Evolutionary conservation across 1,284 basidiomycete species (phyloP), one percentile per base, ranked within the genome.

Genomic region (Mixia osmundae): DNA sequence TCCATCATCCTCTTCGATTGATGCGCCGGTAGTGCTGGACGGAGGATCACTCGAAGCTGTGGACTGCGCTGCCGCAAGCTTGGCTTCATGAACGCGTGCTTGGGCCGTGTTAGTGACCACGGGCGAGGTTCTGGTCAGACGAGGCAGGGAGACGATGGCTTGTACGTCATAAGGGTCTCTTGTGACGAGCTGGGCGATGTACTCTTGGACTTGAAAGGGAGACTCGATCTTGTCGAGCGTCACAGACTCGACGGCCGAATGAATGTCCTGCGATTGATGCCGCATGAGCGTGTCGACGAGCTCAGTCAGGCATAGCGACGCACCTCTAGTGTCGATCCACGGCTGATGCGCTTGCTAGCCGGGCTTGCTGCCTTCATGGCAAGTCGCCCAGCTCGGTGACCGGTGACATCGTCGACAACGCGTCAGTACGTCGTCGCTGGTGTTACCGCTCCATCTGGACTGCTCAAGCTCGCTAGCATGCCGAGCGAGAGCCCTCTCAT

Each of bases 191-290:
- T 80, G 64, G 1, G 79, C 73, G 35, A 97, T 78, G 57, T 87
- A 94, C 54, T 95, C 85, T 51, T 94, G 83, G 3, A 91, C 65
- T 54, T 89, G 82, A 54, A 91, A 91, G 0, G 83, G 77, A 48
- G 78, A 83, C 57, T 89, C 76, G 18, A 87, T 38, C 18, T 28
- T 26, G 21, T 25, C 30, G 16, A n/a, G n/a, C n/a, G n/a, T n/a
- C n/a, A n/a, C n/a, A n/a, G n/a, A n/a, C n/a, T n/a, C n/a, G n/a
- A n/a, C n/a, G n/a, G n/a, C n/a, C n/a, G n/a, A n/a, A n/a, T n/a
- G n/a, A n/a, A n/a, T n/a, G n/a, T n/a, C n/a, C n/a, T n/a, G n/a
- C n/a, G n/a, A n/a, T n/a, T n/a, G n/a, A n/a, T n/a, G n/a, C n/a
- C n/a, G n/a, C n/a, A n/a, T n/a, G n/a, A n/a, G n/a, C n/a, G n/a